phyloP scores from a whole-genome alignment of 257 asterid genomes.

The Penstemon barbatus region DNA sequence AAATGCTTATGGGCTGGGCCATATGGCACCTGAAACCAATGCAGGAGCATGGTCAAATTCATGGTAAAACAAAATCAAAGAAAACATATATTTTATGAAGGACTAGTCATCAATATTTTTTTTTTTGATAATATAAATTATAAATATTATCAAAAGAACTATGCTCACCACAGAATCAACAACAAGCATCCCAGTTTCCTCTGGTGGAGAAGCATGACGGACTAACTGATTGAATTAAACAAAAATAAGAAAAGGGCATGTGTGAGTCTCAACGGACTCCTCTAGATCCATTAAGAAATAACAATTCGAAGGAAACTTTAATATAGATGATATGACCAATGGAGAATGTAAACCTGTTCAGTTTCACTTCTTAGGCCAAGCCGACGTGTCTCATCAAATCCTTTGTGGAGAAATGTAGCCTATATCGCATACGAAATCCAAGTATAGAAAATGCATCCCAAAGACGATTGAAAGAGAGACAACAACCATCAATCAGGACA shows the following conservation, averaged over 20 bases:
- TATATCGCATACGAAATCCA: conserved; percentile 31
- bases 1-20: conserved; percentile 91
- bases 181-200: conserved; percentile 99
- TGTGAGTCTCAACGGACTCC: conserved; percentile 14
- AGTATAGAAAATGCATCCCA: conserved; percentile 23
- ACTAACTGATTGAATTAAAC: conserved; percentile 60
- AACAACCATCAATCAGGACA: background rate
- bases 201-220: conserved; percentile 84
- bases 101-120: background rate
- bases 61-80: conserved; percentile 20
- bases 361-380: conserved; percentile 91
- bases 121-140: background rate
- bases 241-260: conserved; percentile 16
- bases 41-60: conserved; percentile 24
- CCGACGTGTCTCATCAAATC: conserved; percentile 96
- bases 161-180: conserved; percentile 92
- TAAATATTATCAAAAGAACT: background rate
- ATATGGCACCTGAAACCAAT: conserved; percentile 77
- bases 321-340: conserved; percentile 20
- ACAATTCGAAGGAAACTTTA: conserved; percentile 13
- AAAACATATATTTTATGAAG: conserved; percentile 13
- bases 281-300: conserved; percentile 16
- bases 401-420: conserved; percentile 96
- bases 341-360: conserved; percentile 65
- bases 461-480: conserved; percentile 18